Conservation (phyloP, 164 flowering plant genomes). For the Vitis amurensis region DNA sequence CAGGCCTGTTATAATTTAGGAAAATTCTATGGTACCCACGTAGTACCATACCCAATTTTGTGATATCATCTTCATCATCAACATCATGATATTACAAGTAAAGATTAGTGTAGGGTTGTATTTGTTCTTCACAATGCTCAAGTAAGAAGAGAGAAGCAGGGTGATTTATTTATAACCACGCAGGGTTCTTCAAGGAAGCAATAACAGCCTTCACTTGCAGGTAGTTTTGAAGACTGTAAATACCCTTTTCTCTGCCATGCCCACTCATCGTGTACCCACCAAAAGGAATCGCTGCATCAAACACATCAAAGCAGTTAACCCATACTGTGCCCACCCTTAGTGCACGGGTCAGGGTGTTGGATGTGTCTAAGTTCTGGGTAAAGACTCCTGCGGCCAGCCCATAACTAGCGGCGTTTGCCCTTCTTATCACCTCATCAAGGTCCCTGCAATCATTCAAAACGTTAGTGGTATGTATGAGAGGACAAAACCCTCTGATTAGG, state of each 20-base stretch:
- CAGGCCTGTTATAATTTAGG: too few relatives aligned
- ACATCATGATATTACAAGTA: too few relatives aligned
- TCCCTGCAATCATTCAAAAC: slow-evolving; percentile 29
- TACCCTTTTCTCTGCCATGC: slow-evolving; percentile 60
- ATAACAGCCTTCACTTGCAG: slow-evolving; percentile 71
- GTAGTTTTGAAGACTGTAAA: slow-evolving; percentile 50
- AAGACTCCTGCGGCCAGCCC: slow-evolving; percentile 71
- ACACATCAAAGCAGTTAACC: slow-evolving; percentile 56
- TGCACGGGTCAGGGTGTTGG: slow-evolving; percentile 54
- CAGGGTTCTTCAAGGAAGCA: slow-evolving; percentile 52
- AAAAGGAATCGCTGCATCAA: slow-evolving; percentile 70
- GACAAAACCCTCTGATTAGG: neutral
- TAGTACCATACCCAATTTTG: too few relatives aligned
- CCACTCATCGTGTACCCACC: slow-evolving; percentile 76
- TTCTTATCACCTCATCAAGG: slow-evolving; percentile 44
- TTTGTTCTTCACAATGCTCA: too few relatives aligned
- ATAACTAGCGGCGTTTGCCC: slow-evolving; percentile 38
- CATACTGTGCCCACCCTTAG: slow-evolving; percentile 55
- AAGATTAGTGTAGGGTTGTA: too few relatives aligned
- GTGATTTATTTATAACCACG: slow-evolving; percentile 39
- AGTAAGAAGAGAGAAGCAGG: too few relatives aligned
- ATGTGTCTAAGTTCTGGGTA: slow-evolving; percentile 56
- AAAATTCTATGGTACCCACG: too few relatives aligned
- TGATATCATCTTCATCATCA: too few relatives aligned
- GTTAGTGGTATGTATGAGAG: neutral